Percentiles rank a stretch among this genome's conserved stretches.
Conservation (phyloP, 1,284 basidiomycete species). For the Cryptococcus sp. region DNA sequence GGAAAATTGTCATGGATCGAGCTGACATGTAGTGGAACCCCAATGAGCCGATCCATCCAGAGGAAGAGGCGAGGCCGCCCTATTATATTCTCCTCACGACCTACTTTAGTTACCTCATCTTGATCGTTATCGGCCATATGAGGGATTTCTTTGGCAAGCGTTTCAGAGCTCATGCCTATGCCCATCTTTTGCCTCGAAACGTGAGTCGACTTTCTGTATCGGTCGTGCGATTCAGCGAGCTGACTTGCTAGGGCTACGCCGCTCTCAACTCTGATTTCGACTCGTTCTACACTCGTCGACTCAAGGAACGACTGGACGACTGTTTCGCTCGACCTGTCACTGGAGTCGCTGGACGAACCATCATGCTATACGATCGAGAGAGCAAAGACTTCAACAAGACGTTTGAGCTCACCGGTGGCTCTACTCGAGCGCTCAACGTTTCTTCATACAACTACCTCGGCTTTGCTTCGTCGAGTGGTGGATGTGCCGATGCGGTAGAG, state of each 20-base stretch:
- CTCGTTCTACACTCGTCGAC: conserved; percentile 95
- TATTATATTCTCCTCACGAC: conserved; percentile 89
- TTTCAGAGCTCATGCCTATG: conserved; percentile 65
- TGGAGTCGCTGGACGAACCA: conserved; percentile 91
- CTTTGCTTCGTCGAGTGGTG: conserved; percentile 89
- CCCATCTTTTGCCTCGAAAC: conserved; percentile 72
- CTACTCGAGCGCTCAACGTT: conserved; percentile 87
- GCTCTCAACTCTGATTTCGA: conserved; percentile 98
- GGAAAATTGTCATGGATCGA: not conserved
- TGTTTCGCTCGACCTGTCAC: conserved; percentile 93
- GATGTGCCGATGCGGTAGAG: conserved; percentile 89
- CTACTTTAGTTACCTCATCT: conserved; percentile 80
- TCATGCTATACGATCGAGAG: conserved; percentile 76
- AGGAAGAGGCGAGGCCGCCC: conserved; percentile 68
- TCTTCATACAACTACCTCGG: conserved; percentile 99
- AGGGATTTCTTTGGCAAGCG: conserved; percentile 93
- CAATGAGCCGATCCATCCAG: conserved; percentile 49
- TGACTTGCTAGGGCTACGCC: conserved; percentile 70
- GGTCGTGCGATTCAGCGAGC: not conserved
- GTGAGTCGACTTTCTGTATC: conserved; percentile 50
- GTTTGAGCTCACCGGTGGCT: conserved; percentile 70
- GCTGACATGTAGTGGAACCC: conserved; percentile 34
- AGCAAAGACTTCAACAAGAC: conserved; percentile 77
- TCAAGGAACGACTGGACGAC: conserved; percentile 91
- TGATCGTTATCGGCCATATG: conserved; percentile 85